These are phyloP conservation scores for Citrullus colocynthis DNA, from an alignment of 306 rosid genomes.

Conservation along the genomic window DNA sequence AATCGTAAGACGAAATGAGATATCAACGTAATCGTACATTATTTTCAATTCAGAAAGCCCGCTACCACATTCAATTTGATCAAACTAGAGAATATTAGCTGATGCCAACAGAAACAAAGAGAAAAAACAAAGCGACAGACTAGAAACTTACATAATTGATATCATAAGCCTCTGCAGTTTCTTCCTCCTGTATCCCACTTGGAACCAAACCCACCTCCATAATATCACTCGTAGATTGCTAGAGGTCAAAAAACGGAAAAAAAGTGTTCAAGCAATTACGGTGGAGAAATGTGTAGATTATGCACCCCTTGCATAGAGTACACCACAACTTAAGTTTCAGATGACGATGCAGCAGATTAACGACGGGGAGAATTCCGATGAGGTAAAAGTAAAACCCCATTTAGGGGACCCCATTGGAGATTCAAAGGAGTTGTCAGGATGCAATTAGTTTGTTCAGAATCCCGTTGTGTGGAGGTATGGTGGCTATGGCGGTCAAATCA, in stretches of 20 bases:
- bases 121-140: background rate
- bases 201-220: slow-evolving; percentile 52
- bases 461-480: background rate
- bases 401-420: background rate
- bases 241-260: background rate
- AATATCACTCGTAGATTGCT: slow-evolving; percentile 6
- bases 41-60: background rate
- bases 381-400: background rate
- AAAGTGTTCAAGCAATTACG: background rate
- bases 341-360: background rate
- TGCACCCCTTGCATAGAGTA: background rate
- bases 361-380: background rate
- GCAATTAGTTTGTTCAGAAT: background rate
- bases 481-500: background rate
- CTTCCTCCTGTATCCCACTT: slow-evolving; percentile 38
- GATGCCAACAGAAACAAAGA: background rate
- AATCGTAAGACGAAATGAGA: background rate
- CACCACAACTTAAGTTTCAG: background rate
- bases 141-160: slow-evolving; percentile 31
- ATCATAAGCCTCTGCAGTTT: slow-evolving; percentile 29
- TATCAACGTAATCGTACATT: background rate
- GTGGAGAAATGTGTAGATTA: background rate
- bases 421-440: background rate
- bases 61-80: background rate
- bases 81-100: background rate